phyloP scores from a whole-genome alignment of 1,139 yeast species.

The Geotrichum candidum region DNA sequence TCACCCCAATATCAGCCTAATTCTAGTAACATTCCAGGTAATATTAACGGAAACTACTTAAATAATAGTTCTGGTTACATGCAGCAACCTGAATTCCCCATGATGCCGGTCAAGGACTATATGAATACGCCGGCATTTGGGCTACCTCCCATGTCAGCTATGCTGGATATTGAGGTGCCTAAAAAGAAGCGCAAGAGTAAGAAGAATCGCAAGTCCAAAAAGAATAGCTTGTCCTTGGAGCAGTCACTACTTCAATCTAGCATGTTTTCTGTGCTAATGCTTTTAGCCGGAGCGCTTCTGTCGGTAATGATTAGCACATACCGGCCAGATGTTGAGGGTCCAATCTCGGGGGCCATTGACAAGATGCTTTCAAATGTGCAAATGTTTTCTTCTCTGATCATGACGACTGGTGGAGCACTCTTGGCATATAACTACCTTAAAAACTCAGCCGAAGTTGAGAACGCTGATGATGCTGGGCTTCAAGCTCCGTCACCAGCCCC shows the following conservation, averaged over 20 bases:
- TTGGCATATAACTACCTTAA: background rate
- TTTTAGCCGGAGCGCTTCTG: conserved; percentile 2
- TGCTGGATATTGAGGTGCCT: background rate
- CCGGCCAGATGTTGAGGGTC: conserved; percentile 12
- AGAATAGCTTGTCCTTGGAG: background rate
- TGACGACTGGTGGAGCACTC: background rate
- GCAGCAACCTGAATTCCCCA: background rate
- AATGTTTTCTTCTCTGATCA: conserved; percentile 5
- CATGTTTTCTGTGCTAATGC: background rate
- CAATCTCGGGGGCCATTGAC: conserved; percentile 11
- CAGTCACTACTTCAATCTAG: background rate
- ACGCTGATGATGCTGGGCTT: background rate
- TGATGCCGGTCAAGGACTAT: background rate
- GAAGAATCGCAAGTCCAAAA: background rate
- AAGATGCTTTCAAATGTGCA: conserved; percentile 9
- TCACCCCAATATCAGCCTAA: background rate
- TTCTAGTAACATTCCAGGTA: background rate
- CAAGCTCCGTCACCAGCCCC: background rate
- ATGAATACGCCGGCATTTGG: background rate
- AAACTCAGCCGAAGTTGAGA: background rate
- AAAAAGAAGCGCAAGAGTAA: conserved; percentile 4
- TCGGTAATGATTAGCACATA: conserved; percentile 3
- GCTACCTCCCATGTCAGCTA: background rate
- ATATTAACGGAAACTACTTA: background rate
- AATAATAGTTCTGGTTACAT: background rate